Evolutionary conservation across 371 early-diverging fungal species (phyloP).

Genomic region (Mucor piriformis): DNA sequence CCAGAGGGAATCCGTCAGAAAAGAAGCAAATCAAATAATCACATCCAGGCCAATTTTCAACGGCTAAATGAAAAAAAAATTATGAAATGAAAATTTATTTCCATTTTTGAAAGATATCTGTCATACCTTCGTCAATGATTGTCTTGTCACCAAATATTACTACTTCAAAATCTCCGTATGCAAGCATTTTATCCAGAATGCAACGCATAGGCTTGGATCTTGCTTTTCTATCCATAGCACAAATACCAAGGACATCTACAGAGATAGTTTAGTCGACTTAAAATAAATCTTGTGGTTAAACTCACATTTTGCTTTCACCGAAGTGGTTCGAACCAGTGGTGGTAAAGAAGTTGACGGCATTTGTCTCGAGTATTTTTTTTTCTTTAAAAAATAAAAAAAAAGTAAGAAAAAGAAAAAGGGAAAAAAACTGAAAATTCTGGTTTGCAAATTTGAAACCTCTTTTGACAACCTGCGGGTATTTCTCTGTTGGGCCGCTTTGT

Average conservation of each 20-base stretch:
- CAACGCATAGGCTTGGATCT: conserved; percentile 96
- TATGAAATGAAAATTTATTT: background rate
- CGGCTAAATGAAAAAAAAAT: conserved; percentile 60
- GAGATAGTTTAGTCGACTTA: background rate
- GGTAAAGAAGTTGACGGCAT: conserved; percentile 5
- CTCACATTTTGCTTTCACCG: background rate
- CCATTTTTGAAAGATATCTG: background rate
- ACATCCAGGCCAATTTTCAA: conserved; percentile 93
- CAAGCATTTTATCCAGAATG: conserved; percentile 83
- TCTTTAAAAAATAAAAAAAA: background rate
- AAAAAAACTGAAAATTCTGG: background rate
- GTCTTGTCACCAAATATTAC: conserved; percentile 96
- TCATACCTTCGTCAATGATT: conserved; percentile 88
- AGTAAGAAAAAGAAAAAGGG: background rate
- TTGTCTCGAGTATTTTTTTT: background rate
- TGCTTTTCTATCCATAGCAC: conserved; percentile 94
- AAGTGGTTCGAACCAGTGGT: background rate
- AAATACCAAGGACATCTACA: conserved; percentile 81
- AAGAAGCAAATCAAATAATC: conserved; percentile 98
- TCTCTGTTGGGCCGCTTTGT: background rate
- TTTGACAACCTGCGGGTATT: background rate
- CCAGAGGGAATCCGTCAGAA: conserved; percentile 92
- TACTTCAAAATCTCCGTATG: conserved; percentile 79
- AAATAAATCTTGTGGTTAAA: background rate
- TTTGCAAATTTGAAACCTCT: background rate